phyloP scores from a whole-genome alignment of 2,329 filamentous ascomycete genomes.

The Dendrostoma leiphaemia region DNA sequence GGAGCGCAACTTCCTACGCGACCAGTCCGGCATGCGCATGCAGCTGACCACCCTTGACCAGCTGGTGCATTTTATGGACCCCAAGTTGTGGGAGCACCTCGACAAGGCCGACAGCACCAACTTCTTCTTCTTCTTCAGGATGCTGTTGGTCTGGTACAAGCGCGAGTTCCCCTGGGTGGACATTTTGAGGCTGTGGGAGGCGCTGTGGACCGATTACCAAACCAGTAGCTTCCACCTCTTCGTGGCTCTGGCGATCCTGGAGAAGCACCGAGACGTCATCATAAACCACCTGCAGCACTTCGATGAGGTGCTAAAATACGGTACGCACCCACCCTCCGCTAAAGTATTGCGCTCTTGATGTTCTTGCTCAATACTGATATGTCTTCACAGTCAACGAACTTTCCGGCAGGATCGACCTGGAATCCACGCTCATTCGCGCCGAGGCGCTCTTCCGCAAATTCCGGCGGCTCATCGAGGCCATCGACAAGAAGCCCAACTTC shows the following conservation, averaged over 20 bases:
- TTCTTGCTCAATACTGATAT: conserved; percentile 11
- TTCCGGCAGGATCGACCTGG: conserved; percentile 86
- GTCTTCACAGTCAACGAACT: conserved; percentile 78
- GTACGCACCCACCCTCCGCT: conserved; percentile 51
- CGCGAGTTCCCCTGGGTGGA: conserved; percentile 91
- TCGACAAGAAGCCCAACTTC: conserved; percentile 89
- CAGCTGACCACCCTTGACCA: conserved; percentile 92
- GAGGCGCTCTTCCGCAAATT: conserved; percentile 88
- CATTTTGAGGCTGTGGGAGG: conserved; percentile 85
- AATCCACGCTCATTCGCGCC: conserved; percentile 80
- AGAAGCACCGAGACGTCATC: conserved; percentile 94
- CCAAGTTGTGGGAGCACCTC: conserved; percentile 87
- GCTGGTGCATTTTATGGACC: conserved; percentile 94
- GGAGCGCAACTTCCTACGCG: conserved; percentile 94
- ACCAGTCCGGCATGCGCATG: conserved; percentile 92
- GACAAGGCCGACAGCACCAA: conserved; percentile 92
- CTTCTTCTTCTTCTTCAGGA: conserved; percentile 99
- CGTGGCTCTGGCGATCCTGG: conserved; percentile 86
- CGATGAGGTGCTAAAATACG: conserved; percentile 95
- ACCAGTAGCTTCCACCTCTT: conserved; percentile 93
- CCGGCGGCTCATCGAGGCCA: conserved; percentile 81
- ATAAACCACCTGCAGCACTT: conserved; percentile 93
- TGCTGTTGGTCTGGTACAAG: conserved; percentile 99
- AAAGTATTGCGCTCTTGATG: background rate
- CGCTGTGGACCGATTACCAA: conserved; percentile 88